Evolutionary conservation across 805 yeast genomes (phyloP), one percentile per base, ranked within the genome.

Genomic region (Candida dendrica): DNA sequence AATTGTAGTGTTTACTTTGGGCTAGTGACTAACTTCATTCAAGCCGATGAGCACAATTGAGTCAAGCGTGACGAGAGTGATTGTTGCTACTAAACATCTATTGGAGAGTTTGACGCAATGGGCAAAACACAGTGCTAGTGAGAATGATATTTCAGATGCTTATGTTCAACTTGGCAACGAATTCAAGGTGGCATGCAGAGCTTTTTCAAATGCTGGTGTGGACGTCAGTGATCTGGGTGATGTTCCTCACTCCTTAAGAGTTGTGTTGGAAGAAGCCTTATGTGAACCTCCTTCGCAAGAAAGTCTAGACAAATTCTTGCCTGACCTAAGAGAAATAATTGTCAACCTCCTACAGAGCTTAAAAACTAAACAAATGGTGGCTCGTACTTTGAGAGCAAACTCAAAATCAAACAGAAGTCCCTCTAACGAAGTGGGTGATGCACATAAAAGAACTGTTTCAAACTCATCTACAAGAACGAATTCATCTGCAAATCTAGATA

Each of bases 101-200:
- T 68, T 93, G n/a, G 95, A 87, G 53, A 74, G 86, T 15, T 66
- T 93, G 40, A 87, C 95, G 0, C 86, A 79, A 46, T 93, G 99
- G 99, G 90, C 98, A 1, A 72, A 77, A 46, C 78, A 77, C 18
- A 71, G 75, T n/a, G 89, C 87, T 6, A 73, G 81, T 19, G 98
- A 90, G 37, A 76, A 77, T 42, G 86, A 77, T 47, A 97, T 93
- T 3, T 87, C 96, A 2, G 87, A 89, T 53, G 84, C 89, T 3
- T 93, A 88, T 59, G 98, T 93, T 14, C 82, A 79, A 49, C 72
- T 93, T 24, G 98, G 98, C 1, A 93, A 90, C 56, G 97, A 91
- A 61, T 93, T 89, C 69, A 81, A 91, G 51, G 77, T 85, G 3
- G 86, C 95, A 1, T 79, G 90, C 18, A 74, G 87, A 45, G 85